Evolutionary conservation across 495 filamentous ascomycete species (phyloP).

Genomic region (Neurospora sp.): DNA sequence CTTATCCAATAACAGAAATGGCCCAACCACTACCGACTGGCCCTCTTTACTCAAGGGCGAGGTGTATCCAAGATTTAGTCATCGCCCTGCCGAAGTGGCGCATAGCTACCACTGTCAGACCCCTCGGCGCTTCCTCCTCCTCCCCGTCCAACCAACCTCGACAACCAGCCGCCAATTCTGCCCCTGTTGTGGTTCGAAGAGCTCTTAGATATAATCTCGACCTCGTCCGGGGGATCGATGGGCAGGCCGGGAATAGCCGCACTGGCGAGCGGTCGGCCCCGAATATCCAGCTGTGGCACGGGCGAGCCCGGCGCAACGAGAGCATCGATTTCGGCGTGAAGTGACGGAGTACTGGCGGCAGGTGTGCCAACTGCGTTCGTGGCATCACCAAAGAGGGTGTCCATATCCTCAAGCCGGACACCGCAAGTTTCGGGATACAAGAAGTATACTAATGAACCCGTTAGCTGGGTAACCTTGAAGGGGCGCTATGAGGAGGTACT

Average conservation of each 20-base stretch:
- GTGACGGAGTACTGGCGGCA: conserved; percentile 40
- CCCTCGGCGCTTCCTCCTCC: conserved; percentile 7
- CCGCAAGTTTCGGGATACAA: conserved; percentile 95
- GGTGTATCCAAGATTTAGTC: conserved; percentile 15
- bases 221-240: conserved; percentile 28
- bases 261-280: conserved; percentile 27
- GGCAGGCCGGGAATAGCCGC: conserved; percentile 27
- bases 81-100: conserved; percentile 31
- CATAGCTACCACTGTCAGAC: conserved; percentile 29
- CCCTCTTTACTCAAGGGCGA: not conserved
- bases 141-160: conserved; percentile 31
- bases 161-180: conserved; percentile 39
- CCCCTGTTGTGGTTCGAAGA: conserved; percentile 16
- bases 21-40: not conserved
- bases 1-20: not conserved
- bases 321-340: conserved; percentile 59
- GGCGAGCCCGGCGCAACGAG: conserved; percentile 64
- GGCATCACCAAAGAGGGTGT: conserved; percentile 79
- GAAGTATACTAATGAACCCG: conserved; percentile 65
- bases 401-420: conserved; percentile 94
- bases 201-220: conserved; percentile 16
- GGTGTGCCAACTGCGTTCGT: conserved; percentile 56
- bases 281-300: conserved; percentile 66
- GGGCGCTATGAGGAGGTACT: conserved; percentile 23
- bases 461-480: conserved; percentile 4